These are phyloP conservation scores for Trapa incisa DNA, from an alignment of 345 rosid genomes.

Conservation along the genomic window DNA sequence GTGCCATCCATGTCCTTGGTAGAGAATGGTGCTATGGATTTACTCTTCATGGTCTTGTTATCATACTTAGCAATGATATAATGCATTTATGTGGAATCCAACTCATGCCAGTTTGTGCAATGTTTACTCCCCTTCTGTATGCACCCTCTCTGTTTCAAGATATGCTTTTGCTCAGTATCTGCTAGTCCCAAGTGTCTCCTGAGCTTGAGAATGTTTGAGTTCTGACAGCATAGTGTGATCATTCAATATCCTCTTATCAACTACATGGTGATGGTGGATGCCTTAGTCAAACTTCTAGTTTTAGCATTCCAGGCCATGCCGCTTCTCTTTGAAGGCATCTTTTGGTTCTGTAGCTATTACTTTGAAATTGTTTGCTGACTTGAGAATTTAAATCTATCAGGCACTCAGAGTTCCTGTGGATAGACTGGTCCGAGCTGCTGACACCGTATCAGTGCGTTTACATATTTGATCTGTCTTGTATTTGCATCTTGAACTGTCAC, in stretches of 20 bases:
- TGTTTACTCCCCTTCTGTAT: not conserved
- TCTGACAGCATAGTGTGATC: not conserved
- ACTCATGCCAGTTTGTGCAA: not conserved
- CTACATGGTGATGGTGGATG: not conserved
- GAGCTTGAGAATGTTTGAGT: no score
- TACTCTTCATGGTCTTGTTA: not conserved
- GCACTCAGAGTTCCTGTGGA: constrained; percentile 77
- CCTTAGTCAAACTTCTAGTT: not conserved
- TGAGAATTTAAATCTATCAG: constrained; percentile 23
- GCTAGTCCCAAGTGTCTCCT: no score
- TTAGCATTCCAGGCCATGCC: no score
- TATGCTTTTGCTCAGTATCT: no score
- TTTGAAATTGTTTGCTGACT: not conserved
- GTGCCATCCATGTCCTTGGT: not conserved
- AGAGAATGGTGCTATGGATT: not conserved
- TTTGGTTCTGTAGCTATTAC: not conserved
- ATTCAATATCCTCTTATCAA: not conserved
- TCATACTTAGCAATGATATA: not conserved
- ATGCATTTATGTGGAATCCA: not conserved
- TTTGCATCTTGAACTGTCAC: not conserved
- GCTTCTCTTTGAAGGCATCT: no score
- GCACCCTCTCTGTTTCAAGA: no score
- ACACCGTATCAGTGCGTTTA: constrained; percentile 67
- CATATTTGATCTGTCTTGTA: not conserved
- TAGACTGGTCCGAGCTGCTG: constrained; percentile 79